Evolutionary conservation across 139 green algal species (phyloP).

Genomic region (Spirogloea muscicola): DNA sequence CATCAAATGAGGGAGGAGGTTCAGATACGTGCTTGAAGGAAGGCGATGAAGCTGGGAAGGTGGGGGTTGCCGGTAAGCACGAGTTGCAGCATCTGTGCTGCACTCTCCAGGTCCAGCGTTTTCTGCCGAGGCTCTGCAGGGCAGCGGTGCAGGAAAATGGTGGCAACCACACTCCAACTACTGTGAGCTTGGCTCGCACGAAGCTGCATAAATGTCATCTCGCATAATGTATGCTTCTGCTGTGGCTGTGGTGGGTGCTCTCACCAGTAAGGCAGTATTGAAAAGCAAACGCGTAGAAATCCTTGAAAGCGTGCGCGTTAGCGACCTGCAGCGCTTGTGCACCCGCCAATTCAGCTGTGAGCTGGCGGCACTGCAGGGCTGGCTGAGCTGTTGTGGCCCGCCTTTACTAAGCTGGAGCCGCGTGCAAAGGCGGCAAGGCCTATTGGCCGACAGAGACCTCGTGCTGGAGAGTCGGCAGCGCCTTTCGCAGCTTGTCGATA

Average conservation of each 20-base stretch:
- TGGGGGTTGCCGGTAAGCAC: constrained; percentile 43
- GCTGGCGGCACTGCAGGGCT: no score
- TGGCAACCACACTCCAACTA: not conserved
- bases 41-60: constrained; percentile 50
- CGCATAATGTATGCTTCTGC: no score
- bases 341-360: no score
- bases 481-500: constrained; percentile 46
- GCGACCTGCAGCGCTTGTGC: no score
- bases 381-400: no score
- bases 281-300: constrained; percentile 63
- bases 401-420: no score
- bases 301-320: constrained; percentile 4
- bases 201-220: no score
- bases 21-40: constrained; percentile 41
- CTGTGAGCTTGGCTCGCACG: no score
- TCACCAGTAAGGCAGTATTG: constrained; percentile 57
- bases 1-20: not conserved
- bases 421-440: no score
- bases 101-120: constrained; percentile 49
- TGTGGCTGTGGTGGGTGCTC: no score
- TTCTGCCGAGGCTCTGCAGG: constrained; percentile 34
- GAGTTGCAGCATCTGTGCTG: constrained; percentile 56
- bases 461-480: constrained; percentile 33
- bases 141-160: not conserved
- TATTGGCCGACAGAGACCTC: no score